Evolutionary conservation across 169 alveolate genomes (phyloP).

Genomic region (Plasmodium coatneyi): DNA sequence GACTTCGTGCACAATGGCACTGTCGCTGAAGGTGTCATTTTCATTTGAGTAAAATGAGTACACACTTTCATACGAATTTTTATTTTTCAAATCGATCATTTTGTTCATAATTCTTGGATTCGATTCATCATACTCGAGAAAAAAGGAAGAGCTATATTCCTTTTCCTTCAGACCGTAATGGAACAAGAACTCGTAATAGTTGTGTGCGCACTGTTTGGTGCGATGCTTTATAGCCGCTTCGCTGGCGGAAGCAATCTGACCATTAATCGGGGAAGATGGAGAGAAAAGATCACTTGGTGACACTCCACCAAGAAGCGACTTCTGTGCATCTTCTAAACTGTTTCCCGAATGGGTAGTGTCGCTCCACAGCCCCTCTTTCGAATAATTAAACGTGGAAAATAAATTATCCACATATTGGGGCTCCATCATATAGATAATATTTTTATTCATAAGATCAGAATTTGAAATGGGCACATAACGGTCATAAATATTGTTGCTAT

Average conservation of each 20-base stretch:
- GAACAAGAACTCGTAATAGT: conserved; percentile 30
- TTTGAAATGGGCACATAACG: conserved; percentile 25
- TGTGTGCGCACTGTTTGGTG: conserved; percentile 22
- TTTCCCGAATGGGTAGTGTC: background rate
- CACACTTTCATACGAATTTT: background rate
- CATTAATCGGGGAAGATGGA: background rate
- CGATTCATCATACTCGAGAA: conserved; percentile 19
- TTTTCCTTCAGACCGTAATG: conserved; percentile 30
- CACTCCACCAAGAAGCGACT: background rate
- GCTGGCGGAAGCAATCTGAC: background rate
- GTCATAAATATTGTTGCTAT: conserved; percentile 52
- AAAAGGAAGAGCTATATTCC: conserved; percentile 4
- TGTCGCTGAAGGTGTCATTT: background rate
- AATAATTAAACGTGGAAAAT: conserved; percentile 45
- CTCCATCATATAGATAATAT: conserved; percentile 54
- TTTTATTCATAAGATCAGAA: conserved; percentile 32
- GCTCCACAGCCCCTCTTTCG: background rate
- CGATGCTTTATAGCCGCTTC: background rate
- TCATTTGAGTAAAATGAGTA: conserved; percentile 2
- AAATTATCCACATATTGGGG: conserved; percentile 31
- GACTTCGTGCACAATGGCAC: background rate
- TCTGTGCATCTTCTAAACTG: background rate
- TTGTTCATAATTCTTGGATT: background rate
- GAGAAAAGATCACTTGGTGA: background rate
- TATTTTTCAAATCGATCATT: conserved; percentile 14